These are phyloP conservation scores for Dionaea muscipula DNA, from an alignment of 179 eudicot species.

Conservation along the genomic window DNA sequence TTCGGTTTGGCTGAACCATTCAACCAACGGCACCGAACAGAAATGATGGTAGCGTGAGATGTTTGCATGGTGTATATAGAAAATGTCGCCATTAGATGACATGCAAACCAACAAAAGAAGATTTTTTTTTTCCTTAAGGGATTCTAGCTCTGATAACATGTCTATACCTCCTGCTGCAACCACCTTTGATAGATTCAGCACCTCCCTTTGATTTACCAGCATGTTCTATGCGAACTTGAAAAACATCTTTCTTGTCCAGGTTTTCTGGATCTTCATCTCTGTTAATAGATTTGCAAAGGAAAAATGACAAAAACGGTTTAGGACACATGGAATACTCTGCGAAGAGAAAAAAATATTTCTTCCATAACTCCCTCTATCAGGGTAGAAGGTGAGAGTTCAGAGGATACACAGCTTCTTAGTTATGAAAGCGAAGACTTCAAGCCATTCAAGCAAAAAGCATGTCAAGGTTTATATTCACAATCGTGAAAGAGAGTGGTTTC, in stretches of 20 bases:
- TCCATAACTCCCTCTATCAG: background rate
- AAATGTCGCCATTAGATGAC: constrained; percentile 8
- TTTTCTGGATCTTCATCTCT: constrained; percentile 38
- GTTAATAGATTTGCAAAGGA: constrained; percentile 8
- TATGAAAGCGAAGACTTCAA: background rate
- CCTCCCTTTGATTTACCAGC: constrained; percentile 16
- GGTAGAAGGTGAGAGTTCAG: background rate
- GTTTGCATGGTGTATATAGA: too few relatives aligned
- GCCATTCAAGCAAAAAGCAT: background rate
- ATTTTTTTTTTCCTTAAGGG: background rate
- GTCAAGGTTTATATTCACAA: background rate
- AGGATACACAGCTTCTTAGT: background rate
- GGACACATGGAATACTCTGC: background rate
- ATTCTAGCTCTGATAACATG: constrained; percentile 11
- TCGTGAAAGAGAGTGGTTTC: background rate
- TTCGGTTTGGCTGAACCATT: too few relatives aligned
- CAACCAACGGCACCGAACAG: too few relatives aligned
- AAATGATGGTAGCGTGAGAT: too few relatives aligned
- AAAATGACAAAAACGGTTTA: constrained; percentile 6
- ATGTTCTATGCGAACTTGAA: constrained; percentile 11
- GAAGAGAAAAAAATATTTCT: constrained; percentile 1
- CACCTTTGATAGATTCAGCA: constrained; percentile 6
- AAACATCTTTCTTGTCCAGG: constrained; percentile 14
- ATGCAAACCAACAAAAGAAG: constrained; percentile 6
- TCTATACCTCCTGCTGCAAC: constrained; percentile 22